Conservation (phyloP, 2,329 filamentous ascomycete genomes). For the Dichotomopilus funicola region DNA sequence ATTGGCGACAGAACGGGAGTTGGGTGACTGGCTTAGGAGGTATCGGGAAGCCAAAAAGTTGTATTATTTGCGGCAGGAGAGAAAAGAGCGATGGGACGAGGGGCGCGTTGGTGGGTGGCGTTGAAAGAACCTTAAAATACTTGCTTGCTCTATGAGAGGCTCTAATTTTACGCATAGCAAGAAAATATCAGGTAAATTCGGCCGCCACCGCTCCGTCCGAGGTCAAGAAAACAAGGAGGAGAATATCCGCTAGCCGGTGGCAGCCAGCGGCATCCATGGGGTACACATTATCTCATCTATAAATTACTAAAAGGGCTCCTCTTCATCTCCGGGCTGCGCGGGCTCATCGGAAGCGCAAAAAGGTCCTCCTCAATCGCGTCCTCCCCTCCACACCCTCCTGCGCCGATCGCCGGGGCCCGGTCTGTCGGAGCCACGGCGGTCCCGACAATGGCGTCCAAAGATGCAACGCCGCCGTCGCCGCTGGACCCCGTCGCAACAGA, state of each 20-base stretch:
- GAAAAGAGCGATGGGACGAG: slow-evolving; percentile 93
- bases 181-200: background rate
- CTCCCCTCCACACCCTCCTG: slow-evolving; percentile 22
- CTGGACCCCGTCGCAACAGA: slow-evolving; percentile 42
- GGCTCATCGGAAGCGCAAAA: slow-evolving; percentile 82
- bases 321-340: slow-evolving; percentile 77
- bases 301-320: slow-evolving; percentile 70
- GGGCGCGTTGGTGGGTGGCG: slow-evolving; percentile 92
- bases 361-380: slow-evolving; percentile 68
- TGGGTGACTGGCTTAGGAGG: slow-evolving; percentile 73
- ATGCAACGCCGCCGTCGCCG: slow-evolving; percentile 29
- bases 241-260: background rate
- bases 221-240: background rate
- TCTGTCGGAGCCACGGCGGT: slow-evolving; percentile 27
- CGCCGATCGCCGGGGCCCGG: slow-evolving; percentile 20
- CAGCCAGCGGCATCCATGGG: background rate
- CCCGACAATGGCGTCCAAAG: slow-evolving; percentile 37
- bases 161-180: background rate
- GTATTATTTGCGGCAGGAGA: slow-evolving; percentile 74
- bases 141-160: background rate
- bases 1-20: slow-evolving; percentile 70
- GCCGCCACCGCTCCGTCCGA: background rate
- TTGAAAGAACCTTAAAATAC: background rate
- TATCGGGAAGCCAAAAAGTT: slow-evolving; percentile 74
- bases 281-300: slow-evolving; percentile 16